Base-by-base conservation (phyloP, 2,329 filamentous ascomycete genomes). In the Rhynchosporium graminicola region DNA sequence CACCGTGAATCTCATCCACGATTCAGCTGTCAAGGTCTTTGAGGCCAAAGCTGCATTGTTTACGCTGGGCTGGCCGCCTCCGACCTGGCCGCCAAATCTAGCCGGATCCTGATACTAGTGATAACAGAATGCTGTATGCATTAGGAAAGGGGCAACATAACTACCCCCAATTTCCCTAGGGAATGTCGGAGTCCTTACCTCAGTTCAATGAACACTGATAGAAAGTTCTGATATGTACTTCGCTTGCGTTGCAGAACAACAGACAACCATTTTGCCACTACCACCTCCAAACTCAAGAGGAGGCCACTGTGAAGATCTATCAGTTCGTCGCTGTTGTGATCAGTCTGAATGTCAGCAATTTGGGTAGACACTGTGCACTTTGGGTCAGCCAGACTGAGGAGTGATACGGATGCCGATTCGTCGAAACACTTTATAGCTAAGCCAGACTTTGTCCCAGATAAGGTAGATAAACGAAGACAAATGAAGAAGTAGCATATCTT, bases 31-130 rank as follows among this genome's bases (percentile, higher is more conserved):
- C 20, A 36, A 36, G 33, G 33, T 36, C 43, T 46, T 8, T 20
- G n/a, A 26, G 26, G 15, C 40, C 54, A 57, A 57, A 40, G 28
- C 29, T 46, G 54, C 42, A 26, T 57, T 57, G 54, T 57, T 57
- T 57, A 57, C 45, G 38, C 43, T 45, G 20, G 40, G 36, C 36
- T 46, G 52, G 40, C 42, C 52, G 38, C 40, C 52, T 10, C 26
- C 15, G 15, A 31, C 7, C 54, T n/a, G 40, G 54, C 54, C 28
- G 40, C 26, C 9, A 42, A 26, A 40, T 52, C 26, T n/a, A 45
- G n/a, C 12, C 20, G 33, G 20, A 12, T 43, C 20, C 54, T 31
- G 54, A 46, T 38, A 45, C 54, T 29, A 40, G 51, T 42, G 36
- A 46, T 28, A 36, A 45, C 29, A 57, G 40, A 45, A 57, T 29